Conservation (phyloP, 2,329 filamentous ascomycete genomes). For the Stylonectria norvegica region DNA sequence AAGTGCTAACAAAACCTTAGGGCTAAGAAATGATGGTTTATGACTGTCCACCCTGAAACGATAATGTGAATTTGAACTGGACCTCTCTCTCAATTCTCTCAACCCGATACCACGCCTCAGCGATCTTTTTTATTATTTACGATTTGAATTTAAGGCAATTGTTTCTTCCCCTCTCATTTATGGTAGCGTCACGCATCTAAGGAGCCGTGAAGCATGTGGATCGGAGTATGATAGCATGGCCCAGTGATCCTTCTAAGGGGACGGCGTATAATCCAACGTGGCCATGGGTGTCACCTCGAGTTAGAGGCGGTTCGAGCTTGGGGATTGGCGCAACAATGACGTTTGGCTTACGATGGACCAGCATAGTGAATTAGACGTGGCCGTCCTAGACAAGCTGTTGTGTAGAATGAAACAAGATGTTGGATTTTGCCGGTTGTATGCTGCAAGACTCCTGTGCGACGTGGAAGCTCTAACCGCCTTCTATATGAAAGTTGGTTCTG, state of each 20-base stretch:
- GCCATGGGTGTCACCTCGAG: slow-evolving; percentile 5
- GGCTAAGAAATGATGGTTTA: slow-evolving; percentile 14
- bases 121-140: slow-evolving; percentile 15
- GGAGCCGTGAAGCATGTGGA: slow-evolving; percentile 27
- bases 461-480: neutral
- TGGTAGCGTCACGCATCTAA: slow-evolving; percentile 24
- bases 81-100: slow-evolving; percentile 17
- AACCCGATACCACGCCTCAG: slow-evolving; percentile 28
- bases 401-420: slow-evolving; percentile 23
- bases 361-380: slow-evolving; percentile 23
- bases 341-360: slow-evolving; percentile 20
- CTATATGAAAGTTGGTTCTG: neutral
- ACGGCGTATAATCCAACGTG: slow-evolving; percentile 24
- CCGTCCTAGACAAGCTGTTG: slow-evolving; percentile 21
- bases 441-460: neutral
- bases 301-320: slow-evolving; percentile 8
- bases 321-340: slow-evolving; percentile 23
- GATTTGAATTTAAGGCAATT: slow-evolving; percentile 10
- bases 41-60: slow-evolving; percentile 13
- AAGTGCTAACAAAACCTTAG: slow-evolving; percentile 6
- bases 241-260: slow-evolving; percentile 18
- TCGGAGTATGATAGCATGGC: slow-evolving; percentile 28
- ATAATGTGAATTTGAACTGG: slow-evolving; percentile 19
- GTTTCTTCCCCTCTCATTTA: slow-evolving; percentile 12
- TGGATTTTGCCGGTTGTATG: slow-evolving; percentile 1